Evolutionary conservation across 176 grass and related monocot species (phyloP).

Genomic region (Areca catechu): DNA sequence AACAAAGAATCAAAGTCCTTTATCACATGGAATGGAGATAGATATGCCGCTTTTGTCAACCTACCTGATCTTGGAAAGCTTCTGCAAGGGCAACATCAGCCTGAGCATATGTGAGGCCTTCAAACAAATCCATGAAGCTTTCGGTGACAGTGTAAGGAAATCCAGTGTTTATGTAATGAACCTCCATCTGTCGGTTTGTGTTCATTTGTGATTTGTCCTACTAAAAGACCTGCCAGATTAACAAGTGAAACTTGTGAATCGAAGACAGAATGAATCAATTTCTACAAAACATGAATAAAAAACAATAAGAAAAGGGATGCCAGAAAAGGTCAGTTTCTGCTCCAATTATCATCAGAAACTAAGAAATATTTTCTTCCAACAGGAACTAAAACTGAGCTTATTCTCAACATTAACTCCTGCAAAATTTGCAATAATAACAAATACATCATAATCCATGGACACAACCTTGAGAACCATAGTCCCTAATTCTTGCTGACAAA

Average conservation of each 20-base stretch:
- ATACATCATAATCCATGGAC: not conserved
- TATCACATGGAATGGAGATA: slow-evolving; percentile 1
- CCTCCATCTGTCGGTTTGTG: slow-evolving; percentile 64
- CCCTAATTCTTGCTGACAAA: not conserved
- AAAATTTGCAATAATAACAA: not conserved
- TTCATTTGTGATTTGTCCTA: slow-evolving; percentile 58
- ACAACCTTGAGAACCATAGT: not conserved
- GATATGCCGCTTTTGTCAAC: not conserved
- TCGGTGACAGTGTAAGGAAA: slow-evolving; percentile 75
- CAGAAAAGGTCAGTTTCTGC: not conserved
- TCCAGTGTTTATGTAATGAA: slow-evolving; percentile 94
- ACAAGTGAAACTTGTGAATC: not conserved
- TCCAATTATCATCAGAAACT: not conserved
- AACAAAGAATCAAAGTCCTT: too few species aligned
- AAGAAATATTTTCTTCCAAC: not conserved
- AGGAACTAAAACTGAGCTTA: not conserved
- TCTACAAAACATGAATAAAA: not conserved
- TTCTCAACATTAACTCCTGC: not conserved
- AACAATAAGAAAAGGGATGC: not conserved
- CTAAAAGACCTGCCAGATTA: slow-evolving; percentile 11
- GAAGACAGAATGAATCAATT: not conserved
- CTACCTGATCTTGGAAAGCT: slow-evolving; percentile 81
- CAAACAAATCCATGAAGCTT: slow-evolving; percentile 99
- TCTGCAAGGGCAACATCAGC: slow-evolving; percentile 65
- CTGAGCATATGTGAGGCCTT: slow-evolving; percentile 83